These are phyloP conservation scores for Nicotiana paniculata DNA, from an alignment of 257 asterid genomes.

Conservation along the genomic window DNA sequence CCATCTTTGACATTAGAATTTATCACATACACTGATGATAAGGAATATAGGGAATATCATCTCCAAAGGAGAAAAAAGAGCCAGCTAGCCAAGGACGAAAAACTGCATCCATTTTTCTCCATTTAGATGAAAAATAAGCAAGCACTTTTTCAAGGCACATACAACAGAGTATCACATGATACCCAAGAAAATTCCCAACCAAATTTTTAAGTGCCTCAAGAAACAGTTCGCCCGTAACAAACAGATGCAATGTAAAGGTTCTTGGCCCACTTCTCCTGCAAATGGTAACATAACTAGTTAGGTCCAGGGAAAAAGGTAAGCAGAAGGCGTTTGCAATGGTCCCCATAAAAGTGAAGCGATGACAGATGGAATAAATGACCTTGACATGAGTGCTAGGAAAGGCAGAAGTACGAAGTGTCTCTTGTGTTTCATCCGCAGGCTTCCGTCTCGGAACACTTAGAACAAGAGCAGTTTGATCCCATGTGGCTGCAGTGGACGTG, in stretches of 20 bases:
- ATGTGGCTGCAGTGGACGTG: constrained; percentile 62
- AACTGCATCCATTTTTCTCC: background rate
- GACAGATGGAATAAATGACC: constrained; percentile 28
- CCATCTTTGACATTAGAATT: background rate
- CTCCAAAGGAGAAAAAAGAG: background rate
- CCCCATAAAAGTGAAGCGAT: background rate
- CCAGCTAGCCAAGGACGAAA: background rate
- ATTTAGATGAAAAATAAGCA: background rate
- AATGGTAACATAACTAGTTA: background rate
- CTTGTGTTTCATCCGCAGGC: constrained; percentile 66
- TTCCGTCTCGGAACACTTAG: constrained; percentile 59
- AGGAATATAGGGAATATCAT: background rate
- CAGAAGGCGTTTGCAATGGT: background rate
- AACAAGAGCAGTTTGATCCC: constrained; percentile 57
- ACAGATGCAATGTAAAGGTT: constrained; percentile 72
- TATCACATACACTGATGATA: constrained; percentile 1
- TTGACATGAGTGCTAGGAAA: constrained; percentile 74
- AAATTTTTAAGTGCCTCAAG: constrained; percentile 30
- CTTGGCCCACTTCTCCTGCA: constrained; percentile 78
- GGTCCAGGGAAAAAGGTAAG: background rate
- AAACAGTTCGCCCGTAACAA: constrained; percentile 74
- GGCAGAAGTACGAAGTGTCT: constrained; percentile 75
- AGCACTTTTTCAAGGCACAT: background rate
- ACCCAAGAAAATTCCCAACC: background rate
- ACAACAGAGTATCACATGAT: background rate